Evolutionary conservation across 495 filamentous ascomycete species (phyloP), one percentile per base, ranked within the genome.

Genomic region (Clavariopsis aquatica): DNA sequence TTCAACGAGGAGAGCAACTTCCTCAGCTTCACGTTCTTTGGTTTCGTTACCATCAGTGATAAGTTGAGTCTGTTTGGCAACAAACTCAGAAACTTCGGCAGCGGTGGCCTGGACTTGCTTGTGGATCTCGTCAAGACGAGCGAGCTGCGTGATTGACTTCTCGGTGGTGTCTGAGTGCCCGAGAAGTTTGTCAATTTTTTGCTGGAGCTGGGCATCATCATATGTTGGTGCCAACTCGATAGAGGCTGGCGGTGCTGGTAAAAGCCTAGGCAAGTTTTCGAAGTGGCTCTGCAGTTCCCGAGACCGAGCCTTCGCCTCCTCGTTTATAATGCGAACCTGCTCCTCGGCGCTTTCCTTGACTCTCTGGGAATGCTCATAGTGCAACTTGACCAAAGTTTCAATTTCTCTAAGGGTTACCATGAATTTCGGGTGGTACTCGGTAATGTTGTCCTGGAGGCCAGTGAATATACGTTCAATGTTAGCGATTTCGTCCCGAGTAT

Each of bases 81-180:
- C 84, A 77, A 97, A 96, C 43, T 87, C 85, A n/a, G 87, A 86
- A 67, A 99, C 87, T 70, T 91, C 89, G 23, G 85, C 85, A 0
- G 93, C 89, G n/a, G 91, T 96, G 47, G 85, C 80, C 73, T 89
- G 87, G 46, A 99, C 92, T 64, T 96, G 88, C 69, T 88, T 82
- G 72, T 96, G 92, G 66, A 98, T 93, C 71, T 92, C 84, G 68
- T 96, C 91, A 9, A 99, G 82, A 52, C 91, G 89, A 63, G 88
- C 87, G 4, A 89, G 77, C 52, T 88, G 85, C 3, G 81, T 75
- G 60, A 84, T 81, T 2, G 83, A 78, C 17, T 85, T 80, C 49
- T 71, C 74, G 0, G 82, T 73, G 56, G 81, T 79, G 9, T 73
- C 62, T n/a, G 81, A 80, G 65, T 84, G 80, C 22, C 84, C 83